Evolutionary conservation across 805 yeast genomes (phyloP), one percentile per base, ranked within the genome.

Genomic region (Cyberlindnera lachancei): DNA sequence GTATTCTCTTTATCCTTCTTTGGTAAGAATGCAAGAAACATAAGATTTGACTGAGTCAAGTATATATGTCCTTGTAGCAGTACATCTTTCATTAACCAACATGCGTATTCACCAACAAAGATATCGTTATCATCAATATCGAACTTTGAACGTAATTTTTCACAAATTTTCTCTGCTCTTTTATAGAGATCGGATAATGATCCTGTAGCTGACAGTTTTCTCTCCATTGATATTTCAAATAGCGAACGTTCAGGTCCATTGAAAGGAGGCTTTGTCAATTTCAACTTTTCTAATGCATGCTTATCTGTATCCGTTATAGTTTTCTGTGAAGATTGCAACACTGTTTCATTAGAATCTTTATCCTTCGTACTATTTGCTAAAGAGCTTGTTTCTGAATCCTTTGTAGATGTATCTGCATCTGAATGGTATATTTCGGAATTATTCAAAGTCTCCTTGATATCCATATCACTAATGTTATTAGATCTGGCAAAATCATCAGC

Each of bases 61-160:
- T 81, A 81, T 13, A 87, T 54, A 46, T 82, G 88, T 3, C 97
- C 97, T 55, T 86, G 96, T 17, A 87, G 59, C 18, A 90, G 60
- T 0, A 88, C 92, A 46, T 84, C 94, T 38, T 77, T 72, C 36
- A 86, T 63, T 23, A 88, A 61, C 95, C 95, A 88, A 19, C 87
- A 75, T 3, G 79, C 68, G 46, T 67, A 80, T 40, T 77, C 82
- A n/a, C 67, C 70, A 20, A 69, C 45, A 38, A 79, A 66, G n/a
- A 55, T 54, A 43, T 79, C 87, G 25, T 66, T 65, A 15, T 65
- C 69, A n/a, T 56, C 52, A n/a, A 79, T 54, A 5, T 63, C 64
- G 44, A 71, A 70, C 2, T 58, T 54, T 6, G 46, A 40, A 22
- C 46, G 51, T 25, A 68, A 41, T 34, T 63, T 65, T 6, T 50